phyloP scores from a whole-genome alignment of 345 rosid genomes.

The Eucalyptus regnans region DNA sequence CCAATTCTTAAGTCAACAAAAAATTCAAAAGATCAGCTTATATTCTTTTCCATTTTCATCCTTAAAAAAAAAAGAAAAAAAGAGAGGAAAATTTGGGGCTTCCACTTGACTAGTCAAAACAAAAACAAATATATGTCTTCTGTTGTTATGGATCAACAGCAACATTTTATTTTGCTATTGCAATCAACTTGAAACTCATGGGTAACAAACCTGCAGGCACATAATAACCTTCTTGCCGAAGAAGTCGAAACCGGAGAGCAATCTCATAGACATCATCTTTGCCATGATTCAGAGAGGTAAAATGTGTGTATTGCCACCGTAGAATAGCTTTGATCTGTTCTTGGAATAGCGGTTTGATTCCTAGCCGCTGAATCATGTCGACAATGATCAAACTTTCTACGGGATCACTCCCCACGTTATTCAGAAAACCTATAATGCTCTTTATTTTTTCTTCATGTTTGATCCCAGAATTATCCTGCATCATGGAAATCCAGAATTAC shows the following conservation, averaged over 20 bases:
- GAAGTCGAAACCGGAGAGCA: conserved; percentile 22
- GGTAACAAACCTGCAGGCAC: conserved; percentile 6
- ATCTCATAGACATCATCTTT: conserved; percentile 1
- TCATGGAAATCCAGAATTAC: neutral
- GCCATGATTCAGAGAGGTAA: neutral
- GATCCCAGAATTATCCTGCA: neutral
- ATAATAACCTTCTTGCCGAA: conserved; percentile 17
- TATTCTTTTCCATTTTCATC: too few relatives aligned
- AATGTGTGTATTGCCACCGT: neutral
- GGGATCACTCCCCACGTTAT: neutral
- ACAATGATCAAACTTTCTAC: conserved; percentile 14
- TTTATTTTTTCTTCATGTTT: neutral
- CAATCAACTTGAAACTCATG: neutral
- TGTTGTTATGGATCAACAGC: neutral
- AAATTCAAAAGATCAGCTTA: neutral
- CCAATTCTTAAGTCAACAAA: neutral
- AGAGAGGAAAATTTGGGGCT: too few relatives aligned
- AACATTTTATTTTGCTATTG: neutral
- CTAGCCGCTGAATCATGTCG: conserved; percentile 27
- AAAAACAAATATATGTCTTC: too few relatives aligned
- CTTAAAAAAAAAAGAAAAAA: too few relatives aligned
- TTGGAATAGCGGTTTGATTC: conserved; percentile 12
- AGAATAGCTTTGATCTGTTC: conserved; percentile 25
- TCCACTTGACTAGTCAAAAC: too few relatives aligned
- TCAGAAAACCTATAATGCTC: neutral